Conservation (phyloP, 306 rosid species). For the Neltuma alba region DNA sequence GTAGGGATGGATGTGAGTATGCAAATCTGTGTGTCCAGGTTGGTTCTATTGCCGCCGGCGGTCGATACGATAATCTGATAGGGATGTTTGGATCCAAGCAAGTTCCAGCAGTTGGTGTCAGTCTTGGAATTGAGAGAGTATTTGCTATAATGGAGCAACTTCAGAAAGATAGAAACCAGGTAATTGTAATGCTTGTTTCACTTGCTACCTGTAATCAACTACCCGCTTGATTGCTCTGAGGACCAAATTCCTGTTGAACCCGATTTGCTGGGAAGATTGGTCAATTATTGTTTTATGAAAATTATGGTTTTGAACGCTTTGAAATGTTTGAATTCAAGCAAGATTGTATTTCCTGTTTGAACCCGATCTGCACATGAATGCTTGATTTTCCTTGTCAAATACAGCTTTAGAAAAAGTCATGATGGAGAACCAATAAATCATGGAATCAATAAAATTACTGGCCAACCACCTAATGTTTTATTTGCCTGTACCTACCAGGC, state of each 20-base stretch:
- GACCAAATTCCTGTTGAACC: background rate
- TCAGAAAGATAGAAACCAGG: slow-evolving; percentile 76
- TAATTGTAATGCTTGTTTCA: slow-evolving; percentile 37
- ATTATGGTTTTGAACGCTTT: background rate
- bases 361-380: background rate
- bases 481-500: background rate
- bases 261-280: background rate
- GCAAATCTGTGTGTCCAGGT: slow-evolving; percentile 50
- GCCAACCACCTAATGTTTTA: background rate
- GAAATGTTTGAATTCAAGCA: background rate
- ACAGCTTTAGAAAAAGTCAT: background rate
- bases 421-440: background rate
- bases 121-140: slow-evolving; percentile 96
- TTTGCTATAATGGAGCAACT: slow-evolving; percentile 87
- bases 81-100: slow-evolving; percentile 91
- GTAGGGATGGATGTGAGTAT: slow-evolving; percentile 16
- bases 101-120: slow-evolving; percentile 93
- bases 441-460: background rate
- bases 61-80: slow-evolving; percentile 90
- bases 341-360: slow-evolving; percentile 10
- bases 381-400: background rate
- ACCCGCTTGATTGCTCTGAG: slow-evolving; percentile 17
- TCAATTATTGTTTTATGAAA: background rate
- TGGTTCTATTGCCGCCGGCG: slow-evolving; percentile 96
- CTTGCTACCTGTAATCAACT: background rate